Conservation (phyloP, 257 asterid species). For the Gardenia jasminoides region DNA sequence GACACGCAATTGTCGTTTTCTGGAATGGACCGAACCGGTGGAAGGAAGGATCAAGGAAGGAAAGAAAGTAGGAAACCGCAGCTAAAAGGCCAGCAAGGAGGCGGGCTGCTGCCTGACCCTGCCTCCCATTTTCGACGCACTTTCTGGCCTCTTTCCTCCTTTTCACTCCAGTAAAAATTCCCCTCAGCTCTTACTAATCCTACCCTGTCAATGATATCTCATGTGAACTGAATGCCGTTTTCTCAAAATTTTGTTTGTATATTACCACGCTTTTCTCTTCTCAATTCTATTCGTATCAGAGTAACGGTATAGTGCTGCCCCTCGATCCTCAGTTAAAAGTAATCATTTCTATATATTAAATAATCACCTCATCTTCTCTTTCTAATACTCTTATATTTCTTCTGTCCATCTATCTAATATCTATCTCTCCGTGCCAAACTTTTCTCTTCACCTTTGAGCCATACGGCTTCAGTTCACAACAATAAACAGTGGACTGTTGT, state of each 20-base stretch:
- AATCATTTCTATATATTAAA: slow-evolving; percentile 1
- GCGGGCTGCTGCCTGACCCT: slow-evolving; percentile 16
- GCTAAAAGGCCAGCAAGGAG: slow-evolving; percentile 1
- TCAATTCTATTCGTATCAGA: not conserved
- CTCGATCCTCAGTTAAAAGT: not conserved
- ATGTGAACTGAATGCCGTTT: slow-evolving; percentile 8
- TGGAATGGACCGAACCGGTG: not conserved
- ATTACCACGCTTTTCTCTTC: not conserved
- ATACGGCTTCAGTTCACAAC: slow-evolving; percentile 5
- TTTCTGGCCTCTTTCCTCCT: slow-evolving; percentile 45
- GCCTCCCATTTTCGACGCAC: slow-evolving; percentile 29
- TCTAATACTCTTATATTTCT: too few species aligned
- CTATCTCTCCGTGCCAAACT: slow-evolving; percentile 7
- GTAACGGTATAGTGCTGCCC: too few species aligned
- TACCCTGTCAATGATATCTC: not conserved
- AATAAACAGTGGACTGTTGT: not conserved
- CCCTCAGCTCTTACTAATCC: not conserved
- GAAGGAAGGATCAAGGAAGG: not conserved
- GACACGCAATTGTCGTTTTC: slow-evolving; percentile 36
- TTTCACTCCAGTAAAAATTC: not conserved
- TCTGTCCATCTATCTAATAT: not conserved
- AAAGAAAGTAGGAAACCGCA: too few species aligned
- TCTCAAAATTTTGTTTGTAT: not conserved
- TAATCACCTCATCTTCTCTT: slow-evolving; percentile 1
- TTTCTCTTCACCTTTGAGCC: not conserved